Conservation (phyloP, 2,329 filamentous ascomycete species). For the Penicillium sp. region DNA sequence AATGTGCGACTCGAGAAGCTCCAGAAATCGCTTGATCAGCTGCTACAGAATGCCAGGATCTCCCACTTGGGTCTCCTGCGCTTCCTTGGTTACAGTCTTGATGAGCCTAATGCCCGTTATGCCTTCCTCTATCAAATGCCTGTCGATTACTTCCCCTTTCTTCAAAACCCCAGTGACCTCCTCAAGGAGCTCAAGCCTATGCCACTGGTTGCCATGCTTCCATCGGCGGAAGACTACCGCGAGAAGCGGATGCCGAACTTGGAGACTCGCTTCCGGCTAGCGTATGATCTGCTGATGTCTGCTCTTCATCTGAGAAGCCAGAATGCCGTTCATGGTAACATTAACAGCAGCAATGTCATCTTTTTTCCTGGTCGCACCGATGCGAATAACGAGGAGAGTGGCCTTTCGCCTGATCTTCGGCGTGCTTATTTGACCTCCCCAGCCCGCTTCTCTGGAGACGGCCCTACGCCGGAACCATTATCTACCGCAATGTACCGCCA, state of each 20-base stretch:
- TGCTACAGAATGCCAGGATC: conserved; percentile 43
- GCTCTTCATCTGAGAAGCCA: conserved; percentile 57
- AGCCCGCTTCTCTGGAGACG: conserved; percentile 57
- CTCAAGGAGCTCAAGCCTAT: conserved; percentile 40
- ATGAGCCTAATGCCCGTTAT: conserved; percentile 57
- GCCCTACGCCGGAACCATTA: conserved; percentile 44
- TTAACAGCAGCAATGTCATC: conserved; percentile 64
- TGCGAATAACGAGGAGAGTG: conserved; percentile 34
- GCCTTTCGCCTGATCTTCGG: conserved; percentile 47
- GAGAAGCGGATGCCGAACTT: conserved; percentile 51
- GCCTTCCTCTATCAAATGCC: conserved; percentile 62
- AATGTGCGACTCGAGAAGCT: conserved; percentile 35
- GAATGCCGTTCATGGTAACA: conserved; percentile 59
- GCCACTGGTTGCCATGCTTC: conserved; percentile 44
- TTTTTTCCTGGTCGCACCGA: conserved; percentile 50
- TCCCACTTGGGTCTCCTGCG: conserved; percentile 43
- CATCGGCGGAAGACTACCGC: conserved; percentile 41
- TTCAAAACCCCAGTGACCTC: conserved; percentile 40
- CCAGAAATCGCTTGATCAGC: conserved; percentile 39
- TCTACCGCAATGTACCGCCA: conserved; percentile 61
- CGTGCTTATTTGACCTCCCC: conserved; percentile 60
- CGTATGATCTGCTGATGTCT: conserved; percentile 58
- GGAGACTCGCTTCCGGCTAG: conserved; percentile 62
- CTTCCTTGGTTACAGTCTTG: conserved; percentile 54
- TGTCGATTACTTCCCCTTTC: conserved; percentile 45